Evolutionary conservation across 2,329 filamentous ascomycete species (phyloP), one percentile per base, ranked within the genome.

Genomic region (Decorospora gaudefroyi): DNA sequence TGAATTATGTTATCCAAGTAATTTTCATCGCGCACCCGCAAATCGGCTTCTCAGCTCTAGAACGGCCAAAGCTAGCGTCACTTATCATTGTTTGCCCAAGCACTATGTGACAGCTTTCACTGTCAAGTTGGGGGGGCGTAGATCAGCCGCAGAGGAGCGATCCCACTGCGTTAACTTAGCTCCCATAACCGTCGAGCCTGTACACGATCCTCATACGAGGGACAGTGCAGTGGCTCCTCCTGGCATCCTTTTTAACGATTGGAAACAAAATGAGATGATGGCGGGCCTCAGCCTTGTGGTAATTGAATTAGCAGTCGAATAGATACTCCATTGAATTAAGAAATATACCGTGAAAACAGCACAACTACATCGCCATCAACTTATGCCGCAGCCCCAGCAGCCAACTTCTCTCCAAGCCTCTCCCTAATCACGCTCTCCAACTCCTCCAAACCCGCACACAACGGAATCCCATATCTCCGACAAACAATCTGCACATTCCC

Each of bases 401-500:
- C 53, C 18, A 37, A 4, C 30, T n/a, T n/a, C n/a, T n/a, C n/a
- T n/a, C n/a, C n/a, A n/a, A 67, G 40, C 49, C 42, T 62, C 22
- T 7, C 25, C 30, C 55, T 36, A 3, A 79, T 64, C 6, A 47
- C 17, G 10, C 61, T 51, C 15, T 49, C 52, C 45, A 83, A 55
- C 12, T 72, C 72, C 2, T 72, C 70, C 15, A 75, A 54, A 3
- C 60, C 72, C 2, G 71, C 72, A 21, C 78, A 57, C 43, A 81
- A 57, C 26, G 69, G 58, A 6, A 82, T 65, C 0, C 67, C 72
- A 52, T 75, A 78, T 43, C 70, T 72, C 46, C 22, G 34, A 50
- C 75, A 78, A 4, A 84, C 75, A 10, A 82, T 70, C 61, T 81
- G 72, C 33, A 87, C 81, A 56, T 86, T 83, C 0, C 82, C 84